Evolutionary conservation across 2,329 filamentous ascomycete species (phyloP), one percentile per base, ranked within the genome.

Genomic region (Trichoderma sp.): DNA sequence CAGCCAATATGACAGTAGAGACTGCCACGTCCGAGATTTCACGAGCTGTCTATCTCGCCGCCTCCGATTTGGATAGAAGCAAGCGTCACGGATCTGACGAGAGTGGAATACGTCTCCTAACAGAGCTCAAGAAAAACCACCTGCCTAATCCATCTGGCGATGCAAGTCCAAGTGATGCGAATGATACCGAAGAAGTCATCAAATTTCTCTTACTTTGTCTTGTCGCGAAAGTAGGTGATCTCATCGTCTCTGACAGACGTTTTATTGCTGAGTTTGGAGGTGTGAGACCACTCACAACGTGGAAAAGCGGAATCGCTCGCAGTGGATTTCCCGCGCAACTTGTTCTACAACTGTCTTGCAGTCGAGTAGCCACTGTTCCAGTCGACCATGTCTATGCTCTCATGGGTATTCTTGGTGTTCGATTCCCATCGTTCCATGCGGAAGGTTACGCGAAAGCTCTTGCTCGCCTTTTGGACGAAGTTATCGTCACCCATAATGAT

Each of bases 361-460:
- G 28, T 15, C 30, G 71, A 60, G 24, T 11, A 7, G 34, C 62
- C 26, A 72, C 58, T 2, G 43, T 34, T 34, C 8, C 43, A 11
- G 36, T 58, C 8, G 58, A 70, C 14, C 66, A 64, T 2, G 60
- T 65, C 9, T 72, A 72, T 36, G 24, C 58, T 6, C 66, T 72
- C 15, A 72, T 72, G 66, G 71, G 71, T 30, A 57, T 70, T 47
- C 28, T 72, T 4, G 60, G 60, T 9, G 71, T 72, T 18, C 71
- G 66, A 12, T 72, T 70, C 14, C 65, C 58, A 9, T 62, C 66
- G 15, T 70, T 70, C 43, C 53, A 43, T 34, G 71, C 66, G 2
- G 71, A 72, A 60, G 66, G 71, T 2, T 72, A 64, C 12, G 12
- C 60, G 18, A 70, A 51, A 36, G 71, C 71, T 6, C 66, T 72